Base-by-base conservation (phyloP, 495 filamentous ascomycete species). In the Tuber indicum region DNA sequence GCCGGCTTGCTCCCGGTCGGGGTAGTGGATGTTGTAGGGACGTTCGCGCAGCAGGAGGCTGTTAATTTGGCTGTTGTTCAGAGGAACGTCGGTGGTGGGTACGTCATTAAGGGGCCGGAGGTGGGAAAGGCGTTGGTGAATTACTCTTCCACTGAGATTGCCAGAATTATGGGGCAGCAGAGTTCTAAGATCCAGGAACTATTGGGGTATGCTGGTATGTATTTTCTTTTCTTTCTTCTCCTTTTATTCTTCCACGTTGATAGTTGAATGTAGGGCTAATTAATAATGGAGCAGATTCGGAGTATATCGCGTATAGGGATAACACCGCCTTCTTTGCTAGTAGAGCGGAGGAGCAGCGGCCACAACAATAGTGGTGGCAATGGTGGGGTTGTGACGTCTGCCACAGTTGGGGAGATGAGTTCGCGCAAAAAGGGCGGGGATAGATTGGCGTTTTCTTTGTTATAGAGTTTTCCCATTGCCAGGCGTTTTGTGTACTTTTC, bases 41-140 rank as follows among this genome's bases (percentile, higher is more conserved):
- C 86, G 73, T 99, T 99, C 80, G 90, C 90, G 0, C 93, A 97
- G 82, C 94, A 98, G 82, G 96, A 99, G 88, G 91, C 92, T 58
- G 96, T 98, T 17, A 89, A 92, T 12, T 76, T 99, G 2, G 89
- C 92, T 23, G 94, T 97, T 17, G 91, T 94, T 1, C 89, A 91
- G 75, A 83, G 86, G 19, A 84, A 86, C 58, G 58, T 17, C 14
- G 52, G 21, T 1, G 77, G 77, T 0, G 76, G 78, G 52, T 89
- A 86, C 85, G 87, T 89, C 26, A 85, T 86, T 17, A 85, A 88
- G 16, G 88, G 89, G 1, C 86, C 87, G n/a, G 96, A 98, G 81
- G 91, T 98, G 39, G 96, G 96, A 0, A 87, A 95, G 52, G 94
- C 94, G n/a, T 84, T 98, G 62, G 94, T 97, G 41, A 98, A 98